A percentile compares a stretch with the other conserved stretches of the same genome.
These are phyloP conservation scores for Maudiozyma bulderi DNA, from an alignment of 805 yeast genomes.

Conservation along the genomic window DNA sequence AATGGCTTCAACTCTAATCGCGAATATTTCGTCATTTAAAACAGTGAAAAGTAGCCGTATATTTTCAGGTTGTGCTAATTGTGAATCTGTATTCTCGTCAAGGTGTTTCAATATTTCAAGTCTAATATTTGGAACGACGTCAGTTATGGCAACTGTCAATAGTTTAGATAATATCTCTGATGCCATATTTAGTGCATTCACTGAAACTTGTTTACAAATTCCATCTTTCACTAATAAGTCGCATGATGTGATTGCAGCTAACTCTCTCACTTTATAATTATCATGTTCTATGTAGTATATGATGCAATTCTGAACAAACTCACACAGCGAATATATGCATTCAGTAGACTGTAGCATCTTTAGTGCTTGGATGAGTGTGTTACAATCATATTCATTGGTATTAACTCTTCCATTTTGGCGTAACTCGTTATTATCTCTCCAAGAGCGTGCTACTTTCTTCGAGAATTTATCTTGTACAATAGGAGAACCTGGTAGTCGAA, in stretches of 20 bases:
- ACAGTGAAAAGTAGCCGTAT: conserved; percentile 76
- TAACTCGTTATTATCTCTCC: conserved; percentile 59
- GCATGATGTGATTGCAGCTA: conserved; percentile 76
- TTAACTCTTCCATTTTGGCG: conserved; percentile 45
- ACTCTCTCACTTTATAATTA: conserved; percentile 63
- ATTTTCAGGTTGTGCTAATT: conserved; percentile 83
- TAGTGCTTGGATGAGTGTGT: conserved; percentile 64
- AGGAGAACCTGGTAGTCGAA: conserved; percentile 81
- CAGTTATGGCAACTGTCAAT: conserved; percentile 76
- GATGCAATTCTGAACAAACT: conserved; percentile 74
- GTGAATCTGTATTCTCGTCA: conserved; percentile 74
- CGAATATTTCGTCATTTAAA: conserved; percentile 77
- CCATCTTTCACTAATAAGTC: conserved; percentile 66
- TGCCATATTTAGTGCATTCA: conserved; percentile 69
- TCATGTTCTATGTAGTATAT: conserved; percentile 70
- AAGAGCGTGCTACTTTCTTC: conserved; percentile 56
- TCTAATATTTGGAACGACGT: conserved; percentile 72
- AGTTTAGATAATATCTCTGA: conserved; percentile 72
- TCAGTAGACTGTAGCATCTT: conserved; percentile 62
- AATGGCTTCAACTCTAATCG: conserved; percentile 66
- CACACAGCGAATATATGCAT: conserved; percentile 67
- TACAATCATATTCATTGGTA: conserved; percentile 36
- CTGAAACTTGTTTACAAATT: conserved; percentile 71
- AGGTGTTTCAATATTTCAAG: conserved; percentile 63
- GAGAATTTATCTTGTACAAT: conserved; percentile 49